Evolutionary conservation across 805 yeast species (phyloP).

Genomic region (Saccharomycopsis amapae): DNA sequence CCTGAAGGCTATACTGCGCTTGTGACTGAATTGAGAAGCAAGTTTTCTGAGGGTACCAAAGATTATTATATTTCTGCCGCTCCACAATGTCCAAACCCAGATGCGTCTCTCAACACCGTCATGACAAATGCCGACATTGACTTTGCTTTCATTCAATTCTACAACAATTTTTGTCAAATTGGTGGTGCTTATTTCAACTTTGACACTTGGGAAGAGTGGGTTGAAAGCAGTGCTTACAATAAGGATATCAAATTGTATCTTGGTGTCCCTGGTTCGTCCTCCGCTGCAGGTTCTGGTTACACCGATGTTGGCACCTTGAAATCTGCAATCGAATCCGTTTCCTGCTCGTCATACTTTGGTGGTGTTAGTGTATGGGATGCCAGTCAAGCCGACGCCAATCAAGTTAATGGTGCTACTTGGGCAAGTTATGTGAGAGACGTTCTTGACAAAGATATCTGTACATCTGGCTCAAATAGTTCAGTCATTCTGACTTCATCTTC

Average conservation of each 20-base stretch:
- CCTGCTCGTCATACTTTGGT: constrained; percentile 45
- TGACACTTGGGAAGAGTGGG: constrained; percentile 44
- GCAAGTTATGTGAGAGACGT: constrained; percentile 11
- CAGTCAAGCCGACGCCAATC: constrained; percentile 49
- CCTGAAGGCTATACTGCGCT: constrained; percentile 62
- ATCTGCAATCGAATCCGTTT: constrained; percentile 26
- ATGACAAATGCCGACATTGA: constrained; percentile 51
- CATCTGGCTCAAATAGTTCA: not conserved
- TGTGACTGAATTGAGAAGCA: constrained; percentile 40
- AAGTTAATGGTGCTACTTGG: constrained; percentile 19
- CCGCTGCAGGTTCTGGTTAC: constrained; percentile 55
- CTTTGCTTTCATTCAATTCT: constrained; percentile 66
- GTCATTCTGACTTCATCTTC: not conserved
- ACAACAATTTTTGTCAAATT: constrained; percentile 56
- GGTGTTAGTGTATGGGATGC: constrained; percentile 94
- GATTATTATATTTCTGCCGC: constrained; percentile 63
- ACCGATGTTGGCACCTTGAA: constrained; percentile 36
- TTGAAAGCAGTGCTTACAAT: constrained; percentile 39
- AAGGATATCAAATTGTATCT: constrained; percentile 46
- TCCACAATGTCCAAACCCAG: constrained; percentile 75
- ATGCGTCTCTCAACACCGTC: constrained; percentile 42
- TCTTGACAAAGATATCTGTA: constrained; percentile 26
- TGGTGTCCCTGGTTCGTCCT: constrained; percentile 52
- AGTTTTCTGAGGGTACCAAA: constrained; percentile 40
- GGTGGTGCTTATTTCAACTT: constrained; percentile 39